Conservation (phyloP, 2,329 filamentous ascomycete genomes). For the Penicillium sp. region DNA sequence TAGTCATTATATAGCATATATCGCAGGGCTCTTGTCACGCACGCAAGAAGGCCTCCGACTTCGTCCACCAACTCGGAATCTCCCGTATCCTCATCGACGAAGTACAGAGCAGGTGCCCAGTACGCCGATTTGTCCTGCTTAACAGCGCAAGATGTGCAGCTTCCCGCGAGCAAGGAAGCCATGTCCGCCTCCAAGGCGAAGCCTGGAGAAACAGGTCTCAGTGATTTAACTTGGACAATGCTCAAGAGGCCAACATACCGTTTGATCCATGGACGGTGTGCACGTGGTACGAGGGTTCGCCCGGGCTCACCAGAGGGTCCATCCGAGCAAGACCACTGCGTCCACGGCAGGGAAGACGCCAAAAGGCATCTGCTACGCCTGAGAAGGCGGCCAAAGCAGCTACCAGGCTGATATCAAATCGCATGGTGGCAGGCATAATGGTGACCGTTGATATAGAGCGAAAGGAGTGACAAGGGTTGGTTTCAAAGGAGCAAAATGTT, state of each 20-base stretch:
- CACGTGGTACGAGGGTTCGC: constrained; percentile 65
- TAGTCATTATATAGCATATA: constrained; percentile 1
- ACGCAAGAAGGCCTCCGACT: constrained; percentile 84
- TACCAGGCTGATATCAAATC: constrained; percentile 27
- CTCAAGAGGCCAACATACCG: constrained; percentile 61
- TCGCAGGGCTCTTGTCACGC: constrained; percentile 50
- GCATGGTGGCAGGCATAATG: constrained; percentile 25
- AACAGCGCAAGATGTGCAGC: constrained; percentile 82
- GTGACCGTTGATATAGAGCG: constrained; percentile 4
- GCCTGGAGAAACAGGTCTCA: constrained; percentile 51
- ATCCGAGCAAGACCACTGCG: constrained; percentile 72
- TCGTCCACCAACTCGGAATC: constrained; percentile 72
- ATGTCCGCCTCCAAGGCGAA: constrained; percentile 66
- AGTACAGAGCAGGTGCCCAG: constrained; percentile 82
- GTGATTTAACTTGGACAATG: neutral
- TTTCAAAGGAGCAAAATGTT: constrained; percentile 22
- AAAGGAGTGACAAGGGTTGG: constrained; percentile 23
- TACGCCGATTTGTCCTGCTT: constrained; percentile 85
- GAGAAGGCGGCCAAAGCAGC: constrained; percentile 37
- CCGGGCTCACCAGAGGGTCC: constrained; percentile 75
- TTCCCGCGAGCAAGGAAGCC: constrained; percentile 61
- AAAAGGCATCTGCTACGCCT: constrained; percentile 68
- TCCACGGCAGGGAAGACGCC: constrained; percentile 84
- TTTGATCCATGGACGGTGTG: constrained; percentile 78
- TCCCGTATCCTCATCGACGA: constrained; percentile 67